Percentiles rank a stretch among this genome's conserved stretches.
These are phyloP conservation scores for Poa pratensis DNA, from an alignment of 176 grass and related monocot genomes.

Conservation along the genomic window DNA sequence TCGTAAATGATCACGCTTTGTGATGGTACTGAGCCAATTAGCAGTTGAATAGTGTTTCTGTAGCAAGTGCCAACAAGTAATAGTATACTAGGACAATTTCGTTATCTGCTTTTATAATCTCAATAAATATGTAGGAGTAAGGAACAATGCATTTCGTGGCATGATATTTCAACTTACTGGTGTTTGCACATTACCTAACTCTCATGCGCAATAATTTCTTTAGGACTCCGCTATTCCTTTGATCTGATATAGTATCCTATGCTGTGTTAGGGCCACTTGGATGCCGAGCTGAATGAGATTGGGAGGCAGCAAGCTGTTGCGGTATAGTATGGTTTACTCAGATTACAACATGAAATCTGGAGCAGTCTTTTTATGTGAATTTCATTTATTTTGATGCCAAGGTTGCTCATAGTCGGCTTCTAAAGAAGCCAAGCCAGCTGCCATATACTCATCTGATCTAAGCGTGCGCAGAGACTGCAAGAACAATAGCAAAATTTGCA, in stretches of 20 bases:
- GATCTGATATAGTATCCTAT: conserved; percentile 25
- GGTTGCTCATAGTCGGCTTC: conserved; percentile 75
- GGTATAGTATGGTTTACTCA: conserved; percentile 57
- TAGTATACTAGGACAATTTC: neutral
- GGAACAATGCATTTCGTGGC: neutral
- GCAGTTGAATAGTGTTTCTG: neutral
- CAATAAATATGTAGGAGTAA: neutral
- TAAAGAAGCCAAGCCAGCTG: conserved; percentile 66
- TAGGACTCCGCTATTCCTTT: neutral
- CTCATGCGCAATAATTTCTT: neutral
- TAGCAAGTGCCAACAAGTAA: neutral
- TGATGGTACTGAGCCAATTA: neutral
- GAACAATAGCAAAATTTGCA: conserved; percentile 68
- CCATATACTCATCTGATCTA: conserved; percentile 94
- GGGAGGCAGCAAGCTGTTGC: conserved; percentile 76
- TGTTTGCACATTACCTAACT: neutral
- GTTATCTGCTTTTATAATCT: conserved; percentile 9
- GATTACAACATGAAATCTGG: neutral
- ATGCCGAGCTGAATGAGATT: conserved; percentile 83
- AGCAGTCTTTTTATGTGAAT: conserved; percentile 48
- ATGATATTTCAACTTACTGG: neutral
- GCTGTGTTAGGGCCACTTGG: conserved; percentile 67
- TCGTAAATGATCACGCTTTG: neutral
- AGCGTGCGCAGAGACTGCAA: conserved; percentile 84
- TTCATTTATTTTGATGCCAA: conserved; percentile 38